These are phyloP conservation scores for Orbilia quercus DNA, from an alignment of 2,329 filamentous ascomycete species.

Conservation along the genomic window DNA sequence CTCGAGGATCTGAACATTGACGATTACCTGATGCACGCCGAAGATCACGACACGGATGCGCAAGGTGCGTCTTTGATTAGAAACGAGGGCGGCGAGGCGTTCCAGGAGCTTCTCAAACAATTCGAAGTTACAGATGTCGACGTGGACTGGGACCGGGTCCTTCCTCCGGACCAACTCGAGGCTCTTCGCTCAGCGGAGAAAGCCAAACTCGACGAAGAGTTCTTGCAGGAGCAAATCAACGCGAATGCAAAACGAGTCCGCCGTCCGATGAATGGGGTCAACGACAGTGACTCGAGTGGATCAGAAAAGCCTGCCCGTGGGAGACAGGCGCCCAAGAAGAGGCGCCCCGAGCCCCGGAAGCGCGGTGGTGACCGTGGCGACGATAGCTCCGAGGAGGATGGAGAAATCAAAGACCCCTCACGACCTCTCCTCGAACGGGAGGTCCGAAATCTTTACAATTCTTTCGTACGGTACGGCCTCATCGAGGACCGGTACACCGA, in stretches of 20 bases:
- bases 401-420: slow-evolving; percentile 79
- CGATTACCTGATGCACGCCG: slow-evolving; percentile 93
- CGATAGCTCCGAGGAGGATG: slow-evolving; percentile 76
- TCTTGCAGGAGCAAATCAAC: slow-evolving; percentile 60
- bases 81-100: slow-evolving; percentile 95
- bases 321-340: slow-evolving; percentile 75
- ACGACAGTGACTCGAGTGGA: slow-evolving; percentile 64
- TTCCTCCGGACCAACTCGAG: slow-evolving; percentile 90
- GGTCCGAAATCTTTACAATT: slow-evolving; percentile 87
- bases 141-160: slow-evolving; percentile 98
- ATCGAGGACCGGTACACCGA: slow-evolving; percentile 89
- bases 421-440: slow-evolving; percentile 94
- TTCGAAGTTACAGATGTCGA: slow-evolving; percentile 96
- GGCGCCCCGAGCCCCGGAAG: slow-evolving; percentile 77
- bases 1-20: slow-evolving; percentile 98
- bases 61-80: slow-evolving; percentile 94
- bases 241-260: slow-evolving; percentile 64
- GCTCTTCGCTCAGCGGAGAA: slow-evolving; percentile 90
- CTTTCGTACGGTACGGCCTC: slow-evolving; percentile 89
- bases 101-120: slow-evolving; percentile 73
- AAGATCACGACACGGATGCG: slow-evolving; percentile 83
- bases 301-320: slow-evolving; percentile 62
- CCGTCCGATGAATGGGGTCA: slow-evolving; percentile 59
- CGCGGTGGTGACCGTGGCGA: slow-evolving; percentile 65
- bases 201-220: slow-evolving; percentile 69